Percentiles rank a stretch among this genome's conserved stretches.
These are phyloP conservation scores for Andrographis paniculata DNA, from an alignment of 305 asterid genomes.

Conservation along the genomic window DNA sequence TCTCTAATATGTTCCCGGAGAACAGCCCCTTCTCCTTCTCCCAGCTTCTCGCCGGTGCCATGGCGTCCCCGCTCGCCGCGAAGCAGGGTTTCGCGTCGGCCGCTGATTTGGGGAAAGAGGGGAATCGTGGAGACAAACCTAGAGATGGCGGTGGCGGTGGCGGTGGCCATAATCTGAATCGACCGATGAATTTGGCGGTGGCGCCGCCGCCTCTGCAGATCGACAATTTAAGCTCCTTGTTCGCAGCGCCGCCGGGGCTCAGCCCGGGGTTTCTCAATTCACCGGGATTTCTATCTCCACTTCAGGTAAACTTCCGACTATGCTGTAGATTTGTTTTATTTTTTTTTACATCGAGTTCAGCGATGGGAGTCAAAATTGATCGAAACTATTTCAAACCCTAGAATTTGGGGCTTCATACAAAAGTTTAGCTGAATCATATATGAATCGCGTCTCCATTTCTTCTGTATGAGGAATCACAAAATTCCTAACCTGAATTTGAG, in stretches of 20 bases:
- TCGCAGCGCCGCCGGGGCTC: slow-evolving; percentile 58
- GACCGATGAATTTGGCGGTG: slow-evolving; percentile 64
- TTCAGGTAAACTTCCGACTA: slow-evolving; percentile 40
- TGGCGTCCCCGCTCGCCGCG: slow-evolving; percentile 61
- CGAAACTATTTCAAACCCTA: not conserved
- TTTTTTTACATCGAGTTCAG: no score
- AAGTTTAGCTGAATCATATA: no score
- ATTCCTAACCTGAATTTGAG: not conserved
- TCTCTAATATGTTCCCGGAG: slow-evolving; percentile 65
- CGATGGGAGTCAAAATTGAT: no score
- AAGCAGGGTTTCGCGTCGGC: slow-evolving; percentile 14
- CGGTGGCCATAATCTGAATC: slow-evolving; percentile 49
- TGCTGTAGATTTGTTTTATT: not conserved
- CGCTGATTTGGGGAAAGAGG: slow-evolving; percentile 11
- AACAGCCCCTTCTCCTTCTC: slow-evolving; percentile 62
- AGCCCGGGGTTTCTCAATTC: slow-evolving; percentile 82
- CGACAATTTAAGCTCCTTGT: slow-evolving; percentile 44
- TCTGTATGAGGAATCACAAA: not conserved
- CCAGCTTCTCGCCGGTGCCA: slow-evolving; percentile 84
- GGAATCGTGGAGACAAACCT: slow-evolving; percentile 13
- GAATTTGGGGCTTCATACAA: no score
- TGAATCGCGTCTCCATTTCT: not conserved
- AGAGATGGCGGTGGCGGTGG: slow-evolving; percentile 1
- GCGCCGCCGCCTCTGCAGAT: slow-evolving; percentile 38
- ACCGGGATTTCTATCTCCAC: slow-evolving; percentile 78